phyloP scores from a whole-genome alignment of 805 yeast species.

The Ogataea thermomethanolica region DNA sequence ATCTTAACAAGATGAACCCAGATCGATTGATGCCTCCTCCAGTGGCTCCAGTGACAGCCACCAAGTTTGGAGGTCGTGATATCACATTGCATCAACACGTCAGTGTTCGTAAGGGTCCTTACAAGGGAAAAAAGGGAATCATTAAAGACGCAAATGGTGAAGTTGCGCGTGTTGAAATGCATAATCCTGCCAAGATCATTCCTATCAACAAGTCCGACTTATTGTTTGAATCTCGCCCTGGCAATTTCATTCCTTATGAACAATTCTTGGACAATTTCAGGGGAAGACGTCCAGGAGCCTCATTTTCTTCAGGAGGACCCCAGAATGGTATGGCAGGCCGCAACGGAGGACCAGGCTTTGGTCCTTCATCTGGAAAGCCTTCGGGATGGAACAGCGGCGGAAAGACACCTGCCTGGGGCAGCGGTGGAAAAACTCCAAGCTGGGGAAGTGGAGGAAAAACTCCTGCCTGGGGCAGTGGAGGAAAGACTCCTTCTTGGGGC shows the following conservation, averaged over 20 bases:
- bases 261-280: constrained; percentile 54
- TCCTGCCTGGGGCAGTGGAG: constrained; percentile 46
- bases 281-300: constrained; percentile 35
- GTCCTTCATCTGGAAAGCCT: constrained; percentile 7
- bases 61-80: constrained; percentile 71
- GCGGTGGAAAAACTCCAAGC: constrained; percentile 42
- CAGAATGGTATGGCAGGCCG: constrained; percentile 14
- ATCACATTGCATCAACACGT: constrained; percentile 79
- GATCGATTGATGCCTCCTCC: constrained; percentile 62
- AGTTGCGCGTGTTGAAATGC: constrained; percentile 88
- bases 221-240: constrained; percentile 64
- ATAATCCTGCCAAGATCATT: constrained; percentile 84
- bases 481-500: constrained; percentile 43
- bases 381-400: constrained; percentile 16
- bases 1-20: constrained; percentile 86
- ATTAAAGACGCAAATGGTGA: constrained; percentile 92
- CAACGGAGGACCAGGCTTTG: constrained; percentile 30
- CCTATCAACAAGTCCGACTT: constrained; percentile 78
- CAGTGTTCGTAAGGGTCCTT: constrained; percentile 83
- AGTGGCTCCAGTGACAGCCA: constrained; percentile 45
- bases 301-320: constrained; percentile 10
- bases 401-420: constrained; percentile 26
- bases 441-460: constrained; percentile 36
- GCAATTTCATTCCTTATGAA: constrained; percentile 71
- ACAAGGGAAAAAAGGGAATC: constrained; percentile 92